Conservation (phyloP, 139 green algal species). For the Diplosphaera chodatii region DNA sequence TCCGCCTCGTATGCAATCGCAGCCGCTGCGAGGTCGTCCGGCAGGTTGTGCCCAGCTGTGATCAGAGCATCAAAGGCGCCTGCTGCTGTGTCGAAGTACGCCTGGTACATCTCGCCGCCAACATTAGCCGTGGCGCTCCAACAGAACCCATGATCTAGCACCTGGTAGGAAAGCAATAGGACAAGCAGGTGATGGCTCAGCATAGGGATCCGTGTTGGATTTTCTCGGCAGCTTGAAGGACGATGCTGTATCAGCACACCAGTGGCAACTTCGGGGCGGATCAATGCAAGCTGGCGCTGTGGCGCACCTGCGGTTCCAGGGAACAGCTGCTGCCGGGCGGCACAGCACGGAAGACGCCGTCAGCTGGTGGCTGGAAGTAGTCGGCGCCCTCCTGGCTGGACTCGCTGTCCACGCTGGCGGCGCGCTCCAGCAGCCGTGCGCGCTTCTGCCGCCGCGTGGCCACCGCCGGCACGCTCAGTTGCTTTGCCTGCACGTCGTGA, state of each 20-base stretch:
- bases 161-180: not conserved
- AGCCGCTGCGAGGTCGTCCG: not conserved
- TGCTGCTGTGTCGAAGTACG: not conserved
- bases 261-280: too few species aligned
- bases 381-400: not conserved
- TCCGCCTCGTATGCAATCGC: not conserved
- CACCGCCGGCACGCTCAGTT: not conserved
- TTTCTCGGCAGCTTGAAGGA: too few species aligned
- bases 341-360: conserved; percentile 45
- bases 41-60: conserved; percentile 7
- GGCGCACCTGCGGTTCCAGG: not conserved
- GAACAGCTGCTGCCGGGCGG: not conserved
- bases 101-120: conserved; percentile 34
- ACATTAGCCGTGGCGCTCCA: conserved; percentile 36
- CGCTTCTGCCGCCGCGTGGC: not conserved
- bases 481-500: not conserved
- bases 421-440: not conserved
- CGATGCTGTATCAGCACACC: too few species aligned
- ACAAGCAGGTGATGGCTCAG: too few species aligned
- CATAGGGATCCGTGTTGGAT: too few species aligned
- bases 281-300: too few species aligned
- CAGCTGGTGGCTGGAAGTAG: conserved; percentile 19
- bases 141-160: conserved; percentile 22
- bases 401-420: not conserved
- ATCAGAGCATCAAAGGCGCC: conserved; percentile 17